Evolutionary conservation across 192 early-diverging fungal species (phyloP).

Genomic region (Entomortierella lignicola): DNA sequence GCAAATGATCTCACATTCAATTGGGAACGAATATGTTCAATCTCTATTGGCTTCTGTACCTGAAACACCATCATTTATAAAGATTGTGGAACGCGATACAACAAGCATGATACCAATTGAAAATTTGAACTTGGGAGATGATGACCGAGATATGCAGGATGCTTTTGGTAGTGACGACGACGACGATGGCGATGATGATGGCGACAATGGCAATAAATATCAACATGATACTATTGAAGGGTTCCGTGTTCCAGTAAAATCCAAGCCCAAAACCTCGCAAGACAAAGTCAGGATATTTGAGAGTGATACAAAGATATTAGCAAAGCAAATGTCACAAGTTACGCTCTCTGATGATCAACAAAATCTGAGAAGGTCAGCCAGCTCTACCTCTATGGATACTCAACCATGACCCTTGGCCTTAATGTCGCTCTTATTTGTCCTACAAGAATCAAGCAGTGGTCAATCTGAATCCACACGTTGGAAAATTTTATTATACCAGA

Average conservation of each 20-base stretch:
- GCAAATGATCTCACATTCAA: not conserved
- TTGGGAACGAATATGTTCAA: constrained; percentile 28
- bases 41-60: constrained; percentile 40
- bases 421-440: too few relatives aligned
- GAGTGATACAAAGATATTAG: constrained; percentile 5
- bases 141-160: too few relatives aligned
- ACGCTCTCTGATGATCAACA: constrained; percentile 7
- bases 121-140: constrained; percentile 4
- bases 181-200: constrained; percentile 2
- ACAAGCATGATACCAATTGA: not conserved
- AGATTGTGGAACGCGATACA: constrained; percentile 38
- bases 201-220: not conserved
- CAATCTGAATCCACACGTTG: too few relatives aligned
- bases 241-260: constrained; percentile 15
- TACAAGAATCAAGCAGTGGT: too few relatives aligned
- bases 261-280: not conserved
- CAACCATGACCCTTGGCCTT: not conserved
- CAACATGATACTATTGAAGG: constrained; percentile 33
- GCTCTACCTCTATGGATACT: constrained; percentile 13
- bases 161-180: too few relatives aligned
- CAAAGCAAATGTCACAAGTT: constrained; percentile 9
- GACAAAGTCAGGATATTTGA: not conserved
- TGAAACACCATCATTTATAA: constrained; percentile 40
- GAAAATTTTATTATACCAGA: too few relatives aligned
- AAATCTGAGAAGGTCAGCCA: constrained; percentile 12